Evolutionary conservation across 2,329 filamentous ascomycete genomes (phyloP), one percentile per base, ranked within the genome.

Genomic region (Tolypocladium album): DNA sequence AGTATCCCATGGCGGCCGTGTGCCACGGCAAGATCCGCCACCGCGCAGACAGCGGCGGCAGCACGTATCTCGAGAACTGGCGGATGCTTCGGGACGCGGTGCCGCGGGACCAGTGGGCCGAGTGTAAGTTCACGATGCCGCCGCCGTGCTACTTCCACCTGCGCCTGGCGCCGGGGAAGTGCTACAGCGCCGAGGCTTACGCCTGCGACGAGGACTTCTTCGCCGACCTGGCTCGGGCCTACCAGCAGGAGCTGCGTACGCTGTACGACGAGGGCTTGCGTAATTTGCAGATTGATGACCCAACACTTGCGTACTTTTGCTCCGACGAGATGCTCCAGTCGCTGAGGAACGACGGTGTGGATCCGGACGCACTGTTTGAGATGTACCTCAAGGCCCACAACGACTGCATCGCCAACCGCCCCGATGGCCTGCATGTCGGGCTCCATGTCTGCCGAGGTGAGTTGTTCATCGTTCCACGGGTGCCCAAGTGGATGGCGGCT

Each of bases 321-420:
- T 86, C 83, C 5, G 82, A 88, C 43, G 83, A 84, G 63, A 88
- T 88, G 83, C 74, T 86, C 20, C 74, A 78, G 59, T 83, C 83
- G 36, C 84, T 77, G 60, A 68, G 79, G 74, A 77, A 81, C 60
- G 79, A 79, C 27, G 87, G 88, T 64, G 75, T 80, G 52, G 78
- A 84, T 22, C 79, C 86, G 15, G 85, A 88, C 43, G 81, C 83
- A 62, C 81, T 89, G 64, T 81, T 91, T 57, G 83, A 88, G 65
- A 79, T 82, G 39, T 91, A 91, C 69, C 82, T 91, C 71, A 81
- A 83, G 70, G 82, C 88, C 66, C 89, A 90, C 78, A 90, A 90
- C 69, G 85, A 88, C 69, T 86, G 83, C 69, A 80, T 89, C 66
- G 74, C 77, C 36, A 77, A 79, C 63, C 78, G 84, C 0, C 86